Conservation (phyloP, 176 grass and related monocot genomes). For the Eleusine indica region DNA sequence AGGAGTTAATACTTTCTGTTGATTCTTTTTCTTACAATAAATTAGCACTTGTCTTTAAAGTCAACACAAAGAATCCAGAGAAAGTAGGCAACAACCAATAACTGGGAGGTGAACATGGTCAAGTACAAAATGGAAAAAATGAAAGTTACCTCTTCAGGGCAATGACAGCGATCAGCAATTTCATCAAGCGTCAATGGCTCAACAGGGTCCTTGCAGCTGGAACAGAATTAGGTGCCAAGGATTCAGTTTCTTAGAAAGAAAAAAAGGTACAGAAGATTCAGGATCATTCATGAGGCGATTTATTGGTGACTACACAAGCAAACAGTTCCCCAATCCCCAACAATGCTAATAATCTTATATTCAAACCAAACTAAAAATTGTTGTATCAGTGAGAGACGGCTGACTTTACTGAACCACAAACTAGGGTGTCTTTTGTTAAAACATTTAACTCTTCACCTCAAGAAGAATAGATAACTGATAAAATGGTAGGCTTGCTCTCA, state of each 20-base stretch:
- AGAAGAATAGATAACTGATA: not conserved
- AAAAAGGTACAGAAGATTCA: no score
- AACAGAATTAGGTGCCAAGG: conserved; percentile 37
- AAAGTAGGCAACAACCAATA: not conserved
- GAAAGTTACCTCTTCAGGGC: conserved; percentile 70
- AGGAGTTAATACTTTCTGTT: not conserved
- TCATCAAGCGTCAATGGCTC: conserved; percentile 82
- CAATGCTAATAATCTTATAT: not conserved
- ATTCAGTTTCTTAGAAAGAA: no score
- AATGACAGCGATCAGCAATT: conserved; percentile 91
- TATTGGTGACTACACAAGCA: not conserved
- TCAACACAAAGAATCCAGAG: no score
- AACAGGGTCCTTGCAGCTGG: conserved; percentile 85
- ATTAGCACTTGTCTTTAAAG: no score
- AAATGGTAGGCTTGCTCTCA: not conserved
- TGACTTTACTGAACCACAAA: conserved; percentile 15
- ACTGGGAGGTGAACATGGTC: not conserved
- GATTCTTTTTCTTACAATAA: no score
- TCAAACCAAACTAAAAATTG: not conserved
- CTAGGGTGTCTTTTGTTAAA: not conserved
- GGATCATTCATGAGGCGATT: conserved; percentile 20
- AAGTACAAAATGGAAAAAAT: conserved; percentile 1
- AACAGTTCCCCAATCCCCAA: no score
- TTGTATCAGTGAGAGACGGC: conserved; percentile 1
- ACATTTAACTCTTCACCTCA: not conserved